phyloP scores from a whole-genome alignment of 2,329 filamentous ascomycete genomes.

The Ceratocystis colombiana region DNA sequence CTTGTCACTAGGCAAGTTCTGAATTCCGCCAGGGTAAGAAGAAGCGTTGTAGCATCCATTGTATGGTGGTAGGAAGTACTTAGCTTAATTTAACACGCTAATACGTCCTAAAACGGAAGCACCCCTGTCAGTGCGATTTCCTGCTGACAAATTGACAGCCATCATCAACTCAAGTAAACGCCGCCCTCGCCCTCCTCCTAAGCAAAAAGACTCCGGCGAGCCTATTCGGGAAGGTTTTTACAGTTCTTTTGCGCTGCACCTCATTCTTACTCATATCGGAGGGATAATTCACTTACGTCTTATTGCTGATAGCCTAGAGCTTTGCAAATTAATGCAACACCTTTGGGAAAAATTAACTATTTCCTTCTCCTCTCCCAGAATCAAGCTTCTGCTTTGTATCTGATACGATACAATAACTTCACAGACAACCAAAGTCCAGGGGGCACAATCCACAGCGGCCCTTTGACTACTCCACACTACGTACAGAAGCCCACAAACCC shows the following conservation, averaged over 20 bases:
- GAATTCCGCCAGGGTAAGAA: background rate
- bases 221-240: background rate
- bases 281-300: background rate
- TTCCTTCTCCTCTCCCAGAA: too few species aligned
- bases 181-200: background rate
- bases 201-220: background rate
- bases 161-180: background rate
- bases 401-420: too few species aligned
- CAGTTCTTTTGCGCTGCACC: background rate
- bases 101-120: background rate
- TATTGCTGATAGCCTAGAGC: background rate
- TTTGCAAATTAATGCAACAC: background rate
- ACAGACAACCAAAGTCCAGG: too few species aligned
- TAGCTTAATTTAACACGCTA: background rate
- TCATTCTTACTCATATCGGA: background rate
- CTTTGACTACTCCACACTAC: background rate
- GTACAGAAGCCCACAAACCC: background rate
- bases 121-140: background rate
- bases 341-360: too few species aligned
- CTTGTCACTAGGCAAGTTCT: background rate
- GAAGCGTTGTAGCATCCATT: background rate
- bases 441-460: too few species aligned
- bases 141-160: slow-evolving; percentile 14
- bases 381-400: too few species aligned
- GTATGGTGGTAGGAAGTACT: background rate